These are phyloP conservation scores for Coccomyxa sp. DNA, from an alignment of 139 green algal genomes.

Conservation along the genomic window DNA sequence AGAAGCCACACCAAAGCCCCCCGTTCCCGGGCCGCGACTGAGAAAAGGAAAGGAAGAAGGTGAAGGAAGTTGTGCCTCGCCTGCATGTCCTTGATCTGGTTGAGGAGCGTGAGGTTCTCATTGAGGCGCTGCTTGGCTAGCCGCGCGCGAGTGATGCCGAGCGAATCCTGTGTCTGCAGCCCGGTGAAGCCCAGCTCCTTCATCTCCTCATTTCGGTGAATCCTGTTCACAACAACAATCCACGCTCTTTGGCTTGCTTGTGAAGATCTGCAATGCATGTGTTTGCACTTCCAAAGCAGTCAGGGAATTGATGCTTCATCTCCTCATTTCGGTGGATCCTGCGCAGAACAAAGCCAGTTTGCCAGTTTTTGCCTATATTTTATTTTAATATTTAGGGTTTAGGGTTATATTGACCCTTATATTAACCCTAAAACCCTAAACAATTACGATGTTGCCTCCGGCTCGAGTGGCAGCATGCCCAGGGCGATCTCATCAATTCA, in stretches of 20 bases:
- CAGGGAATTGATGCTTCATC: neutral
- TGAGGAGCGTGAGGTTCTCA: neutral
- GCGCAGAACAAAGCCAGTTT: too few relatives aligned
- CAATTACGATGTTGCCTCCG: too few relatives aligned
- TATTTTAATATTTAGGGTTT: too few relatives aligned
- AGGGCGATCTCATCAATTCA: too few relatives aligned
- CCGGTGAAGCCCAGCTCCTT: neutral
- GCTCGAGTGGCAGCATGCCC: too few relatives aligned
- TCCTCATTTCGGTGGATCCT: neutral
- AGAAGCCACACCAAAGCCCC: too few relatives aligned
- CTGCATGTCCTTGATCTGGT: slow-evolving; percentile 1
- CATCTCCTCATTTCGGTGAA: neutral
- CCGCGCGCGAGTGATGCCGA: neutral
- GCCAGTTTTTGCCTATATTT: too few relatives aligned
- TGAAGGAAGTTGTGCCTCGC: neutral
- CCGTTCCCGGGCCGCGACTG: too few relatives aligned
- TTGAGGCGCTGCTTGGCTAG: neutral
- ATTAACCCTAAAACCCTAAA: too few relatives aligned
- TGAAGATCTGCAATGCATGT: neutral
- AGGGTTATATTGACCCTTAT: too few relatives aligned
- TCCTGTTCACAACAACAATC: neutral
- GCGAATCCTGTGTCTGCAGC: neutral
- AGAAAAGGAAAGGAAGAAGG: too few relatives aligned
- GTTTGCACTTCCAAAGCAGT: neutral
- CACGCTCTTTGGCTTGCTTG: too few relatives aligned